Evolutionary conservation across 2,329 filamentous ascomycete species (phyloP).

Genomic region (Cladosporium halotolerans): DNA sequence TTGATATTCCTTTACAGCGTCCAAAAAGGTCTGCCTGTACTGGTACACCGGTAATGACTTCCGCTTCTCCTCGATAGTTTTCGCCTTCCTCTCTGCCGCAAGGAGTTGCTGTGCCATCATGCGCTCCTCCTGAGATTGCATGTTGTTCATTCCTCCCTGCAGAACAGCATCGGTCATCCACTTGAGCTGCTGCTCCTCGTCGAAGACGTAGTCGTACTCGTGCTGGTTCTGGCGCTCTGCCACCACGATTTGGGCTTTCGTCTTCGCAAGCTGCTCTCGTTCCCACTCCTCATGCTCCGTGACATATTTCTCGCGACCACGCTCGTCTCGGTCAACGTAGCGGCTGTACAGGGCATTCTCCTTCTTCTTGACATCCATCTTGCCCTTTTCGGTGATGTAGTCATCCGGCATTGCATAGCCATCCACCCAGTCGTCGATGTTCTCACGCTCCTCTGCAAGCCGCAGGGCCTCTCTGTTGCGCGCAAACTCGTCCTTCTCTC

Average conservation of each 20-base stretch:
- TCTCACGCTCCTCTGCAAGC: conserved; percentile 63
- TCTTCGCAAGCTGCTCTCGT: conserved; percentile 77
- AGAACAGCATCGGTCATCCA: conserved; percentile 71
- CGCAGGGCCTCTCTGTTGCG: conserved; percentile 67
- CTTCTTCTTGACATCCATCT: conserved; percentile 80
- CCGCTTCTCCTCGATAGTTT: conserved; percentile 83
- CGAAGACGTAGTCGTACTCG: conserved; percentile 89
- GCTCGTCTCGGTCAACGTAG: conserved; percentile 80
- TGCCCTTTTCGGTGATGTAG: conserved; percentile 89
- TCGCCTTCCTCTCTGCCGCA: conserved; percentile 79
- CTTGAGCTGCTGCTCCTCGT: conserved; percentile 79
- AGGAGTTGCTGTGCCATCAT: conserved; percentile 75
- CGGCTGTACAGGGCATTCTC: conserved; percentile 84
- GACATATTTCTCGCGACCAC: conserved; percentile 80
- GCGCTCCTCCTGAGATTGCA: conserved; percentile 69
- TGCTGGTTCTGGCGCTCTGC: conserved; percentile 69
- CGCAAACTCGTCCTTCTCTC: conserved; percentile 80
- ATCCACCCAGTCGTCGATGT: conserved; percentile 86
- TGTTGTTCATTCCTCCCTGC: conserved; percentile 62
- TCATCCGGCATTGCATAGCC: conserved; percentile 92
- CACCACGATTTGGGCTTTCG: conserved; percentile 75
- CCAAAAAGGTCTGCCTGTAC: conserved; percentile 77
- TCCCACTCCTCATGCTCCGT: conserved; percentile 98
- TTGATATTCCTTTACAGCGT: conserved; percentile 80
- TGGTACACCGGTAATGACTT: conserved; percentile 86